Conservation (phyloP, 2,329 filamentous ascomycete genomes). For the Ustulina deusta region DNA sequence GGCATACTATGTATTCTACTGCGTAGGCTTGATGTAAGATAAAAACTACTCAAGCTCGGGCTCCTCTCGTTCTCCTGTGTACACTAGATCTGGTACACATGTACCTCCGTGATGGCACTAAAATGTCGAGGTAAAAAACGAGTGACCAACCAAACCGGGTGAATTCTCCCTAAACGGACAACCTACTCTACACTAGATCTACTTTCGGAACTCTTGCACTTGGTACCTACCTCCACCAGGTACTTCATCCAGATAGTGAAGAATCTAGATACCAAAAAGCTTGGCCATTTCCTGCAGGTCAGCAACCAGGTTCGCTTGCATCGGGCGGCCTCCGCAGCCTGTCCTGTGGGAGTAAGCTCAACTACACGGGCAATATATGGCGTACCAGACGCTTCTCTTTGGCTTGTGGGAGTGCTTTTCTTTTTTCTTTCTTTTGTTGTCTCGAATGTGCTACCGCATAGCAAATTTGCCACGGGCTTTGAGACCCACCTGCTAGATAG, state of each 20-base stretch:
- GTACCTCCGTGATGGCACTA: too few relatives aligned
- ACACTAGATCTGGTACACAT: too few relatives aligned
- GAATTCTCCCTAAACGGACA: neutral
- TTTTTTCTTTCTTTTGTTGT: neutral
- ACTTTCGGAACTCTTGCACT: neutral
- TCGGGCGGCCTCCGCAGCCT: slow-evolving; percentile 13
- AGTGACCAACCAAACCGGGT: slow-evolving; percentile 1
- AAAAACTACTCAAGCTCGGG: too few relatives aligned
- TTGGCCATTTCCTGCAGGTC: slow-evolving; percentile 16
- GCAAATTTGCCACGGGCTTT: neutral
- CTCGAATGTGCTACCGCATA: neutral
- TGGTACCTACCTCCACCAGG: too few relatives aligned
- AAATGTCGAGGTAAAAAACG: neutral
- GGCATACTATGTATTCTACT: too few relatives aligned
- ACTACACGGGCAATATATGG: neutral
- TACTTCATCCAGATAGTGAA: neutral
- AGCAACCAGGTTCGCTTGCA: neutral
- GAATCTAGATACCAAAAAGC: neutral
- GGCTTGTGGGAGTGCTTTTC: neutral
- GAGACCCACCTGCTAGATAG: neutral
- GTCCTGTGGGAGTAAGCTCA: neutral
- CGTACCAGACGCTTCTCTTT: neutral
- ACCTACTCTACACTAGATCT: neutral
- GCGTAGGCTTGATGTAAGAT: too few relatives aligned
- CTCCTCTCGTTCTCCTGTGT: too few relatives aligned